Base-by-base conservation (phyloP, 768 basidiomycete species). In the Naganishia onofrii region DNA sequence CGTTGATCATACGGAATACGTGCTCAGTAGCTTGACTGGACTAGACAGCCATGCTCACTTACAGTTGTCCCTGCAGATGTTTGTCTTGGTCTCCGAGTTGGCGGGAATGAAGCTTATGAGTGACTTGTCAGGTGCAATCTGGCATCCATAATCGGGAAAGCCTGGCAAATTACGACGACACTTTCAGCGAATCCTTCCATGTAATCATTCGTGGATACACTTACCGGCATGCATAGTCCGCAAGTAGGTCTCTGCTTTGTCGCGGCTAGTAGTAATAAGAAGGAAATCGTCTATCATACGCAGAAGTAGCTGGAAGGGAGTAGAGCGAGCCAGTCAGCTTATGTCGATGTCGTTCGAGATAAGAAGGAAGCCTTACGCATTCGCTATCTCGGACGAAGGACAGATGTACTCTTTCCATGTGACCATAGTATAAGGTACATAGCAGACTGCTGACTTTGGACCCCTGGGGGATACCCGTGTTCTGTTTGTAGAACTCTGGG, bases 211-310 rank as follows among this genome's bases (percentile, higher is more conserved):
- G 9, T 23, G 4, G 1, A 38, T 48, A 29, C 0, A 31, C 26
- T 19, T 58, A 87, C 91, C 93, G 79, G 85, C 78, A 29, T 86
- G 83, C 92, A 99, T 96, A 75, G 84, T 84, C 19, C 85, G 80
- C 54, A 97, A 80, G 78, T 96, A 99, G 0, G 81, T 82, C 56
- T 75, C 82, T 0, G 95, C 95, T 73, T 85, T 85, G 8, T 73
- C 53, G 2, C 81, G 80, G 66, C 84, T 85, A 1, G 91, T 89
- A 4, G 93, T 91, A 67, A 99, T 84, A 72, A 91, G 89, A 52
- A 98, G 82, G 78, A 97, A 99, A 77, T 99, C 96, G 75, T 99
- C 96, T n/a, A 95, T 87, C 69, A 93, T 85, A 70, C 96, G 85
- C 36, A 96, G 82, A 4, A 98, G 82, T 23, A 89, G 76, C 93